These are phyloP conservation scores for Penicillium robsamsonii DNA, from an alignment of 495 filamentous ascomycete species.

Conservation along the genomic window DNA sequence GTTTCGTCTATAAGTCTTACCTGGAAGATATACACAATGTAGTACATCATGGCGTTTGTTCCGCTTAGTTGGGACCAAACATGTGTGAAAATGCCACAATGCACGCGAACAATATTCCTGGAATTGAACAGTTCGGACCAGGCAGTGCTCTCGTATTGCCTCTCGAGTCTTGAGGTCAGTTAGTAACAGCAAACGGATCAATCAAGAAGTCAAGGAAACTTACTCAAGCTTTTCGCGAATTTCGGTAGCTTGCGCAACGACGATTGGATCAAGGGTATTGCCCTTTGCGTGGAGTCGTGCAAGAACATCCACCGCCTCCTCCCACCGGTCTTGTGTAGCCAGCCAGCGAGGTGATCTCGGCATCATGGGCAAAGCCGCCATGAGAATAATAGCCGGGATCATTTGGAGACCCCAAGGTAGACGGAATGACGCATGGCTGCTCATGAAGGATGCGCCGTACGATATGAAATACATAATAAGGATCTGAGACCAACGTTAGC, in stretches of 20 bases:
- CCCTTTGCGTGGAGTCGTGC: constrained; percentile 35
- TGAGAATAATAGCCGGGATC: constrained; percentile 53
- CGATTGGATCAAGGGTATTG: constrained; percentile 14
- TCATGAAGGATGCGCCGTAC: constrained; percentile 20
- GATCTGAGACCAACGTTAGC: constrained; percentile 11
- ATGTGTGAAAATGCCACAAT: constrained; percentile 70
- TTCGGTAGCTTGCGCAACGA: constrained; percentile 16
- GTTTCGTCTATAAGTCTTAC: background rate
- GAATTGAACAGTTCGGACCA: constrained; percentile 59
- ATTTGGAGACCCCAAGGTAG: constrained; percentile 23
- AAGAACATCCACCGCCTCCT: constrained; percentile 56
- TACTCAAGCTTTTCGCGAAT: constrained; percentile 25
- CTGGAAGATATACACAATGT: constrained; percentile 74
- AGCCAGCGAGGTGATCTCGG: constrained; percentile 68
- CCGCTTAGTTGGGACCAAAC: constrained; percentile 75
- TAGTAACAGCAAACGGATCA: background rate
- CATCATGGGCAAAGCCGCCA: constrained; percentile 49
- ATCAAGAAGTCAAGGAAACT: background rate
- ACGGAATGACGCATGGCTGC: constrained; percentile 17
- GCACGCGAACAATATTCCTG: constrained; percentile 64
- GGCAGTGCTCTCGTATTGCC: constrained; percentile 39
- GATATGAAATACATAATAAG: constrained; percentile 27
- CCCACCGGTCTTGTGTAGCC: constrained; percentile 54
- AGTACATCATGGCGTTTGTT: constrained; percentile 79
- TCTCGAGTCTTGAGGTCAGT: constrained; percentile 20